Percentiles rank a stretch among this genome's conserved stretches.
Evolutionary conservation across 306 rosid genomes (phyloP).

Genomic region (Prinsepia uniflora): DNA sequence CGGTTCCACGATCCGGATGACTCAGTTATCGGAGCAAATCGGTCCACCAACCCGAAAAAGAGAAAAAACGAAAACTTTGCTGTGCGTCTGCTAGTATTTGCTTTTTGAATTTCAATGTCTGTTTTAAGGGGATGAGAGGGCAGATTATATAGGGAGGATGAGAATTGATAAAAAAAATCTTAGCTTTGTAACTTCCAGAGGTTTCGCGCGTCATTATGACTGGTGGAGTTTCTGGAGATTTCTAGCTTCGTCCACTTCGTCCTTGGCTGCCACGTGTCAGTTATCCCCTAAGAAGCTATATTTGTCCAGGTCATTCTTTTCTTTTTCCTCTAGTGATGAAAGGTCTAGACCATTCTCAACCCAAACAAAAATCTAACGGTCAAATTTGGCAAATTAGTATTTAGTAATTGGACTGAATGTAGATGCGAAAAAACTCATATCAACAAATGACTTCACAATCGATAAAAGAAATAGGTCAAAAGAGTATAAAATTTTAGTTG

Average conservation of each 20-base stretch:
- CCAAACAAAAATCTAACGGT: too few relatives aligned
- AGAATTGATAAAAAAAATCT: background rate
- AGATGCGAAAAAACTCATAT: too few relatives aligned
- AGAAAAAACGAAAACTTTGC: background rate
- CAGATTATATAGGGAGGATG: constrained; percentile 5
- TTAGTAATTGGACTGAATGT: too few relatives aligned
- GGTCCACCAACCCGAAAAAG: constrained; percentile 52
- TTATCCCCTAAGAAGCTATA: background rate
- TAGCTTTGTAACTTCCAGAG: constrained; percentile 27
- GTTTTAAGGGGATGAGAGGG: background rate
- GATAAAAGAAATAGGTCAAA: too few relatives aligned
- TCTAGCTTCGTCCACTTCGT: constrained; percentile 1
- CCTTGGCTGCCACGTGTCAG: constrained; percentile 20
- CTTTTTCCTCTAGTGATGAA: background rate
- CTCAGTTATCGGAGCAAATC: constrained; percentile 37
- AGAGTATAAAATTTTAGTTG: too few relatives aligned
- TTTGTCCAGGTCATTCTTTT: background rate
- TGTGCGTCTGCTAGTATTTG: background rate
- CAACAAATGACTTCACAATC: too few relatives aligned
- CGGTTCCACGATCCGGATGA: constrained; percentile 55
- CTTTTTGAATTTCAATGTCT: background rate
- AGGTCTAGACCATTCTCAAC: background rate
- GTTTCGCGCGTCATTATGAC: constrained; percentile 35
- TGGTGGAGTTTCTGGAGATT: constrained; percentile 28
- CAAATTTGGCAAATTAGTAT: too few relatives aligned